A percentile compares a stretch with the other conserved stretches of the same genome.
Conservation (phyloP, 129 eudicot species). For the Flaveria linearis region DNA sequence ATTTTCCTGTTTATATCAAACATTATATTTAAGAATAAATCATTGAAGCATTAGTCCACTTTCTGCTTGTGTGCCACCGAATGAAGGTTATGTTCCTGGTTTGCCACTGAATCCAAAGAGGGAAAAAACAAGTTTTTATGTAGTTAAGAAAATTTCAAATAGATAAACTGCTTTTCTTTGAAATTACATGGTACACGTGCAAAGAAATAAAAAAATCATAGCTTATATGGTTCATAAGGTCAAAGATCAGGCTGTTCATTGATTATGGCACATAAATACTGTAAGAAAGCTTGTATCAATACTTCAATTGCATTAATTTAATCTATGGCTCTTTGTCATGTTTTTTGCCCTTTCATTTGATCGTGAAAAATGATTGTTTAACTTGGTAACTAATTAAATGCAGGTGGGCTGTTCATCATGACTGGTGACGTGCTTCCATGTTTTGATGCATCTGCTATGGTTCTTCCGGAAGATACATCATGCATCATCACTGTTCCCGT, state of each 20-base stretch:
- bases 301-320: neutral
- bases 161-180: slow-evolving; percentile 1
- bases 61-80: neutral
- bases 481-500: slow-evolving; percentile 92
- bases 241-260: neutral
- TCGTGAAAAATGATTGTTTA: slow-evolving; percentile 3
- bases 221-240: slow-evolving; percentile 3
- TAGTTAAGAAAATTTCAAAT: neutral
- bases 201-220: neutral
- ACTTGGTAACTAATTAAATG: slow-evolving; percentile 1
- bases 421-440: slow-evolving; percentile 99
- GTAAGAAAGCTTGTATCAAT: neutral
- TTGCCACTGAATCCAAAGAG: neutral
- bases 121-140: neutral
- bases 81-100: too few species aligned
- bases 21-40: neutral
- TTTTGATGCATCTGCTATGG: slow-evolving; percentile 89
- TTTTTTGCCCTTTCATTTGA: neutral
- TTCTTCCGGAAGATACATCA: slow-evolving; percentile 82
- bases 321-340: neutral
- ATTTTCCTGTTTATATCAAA: slow-evolving; percentile 27
- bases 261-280: neutral
- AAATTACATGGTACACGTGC: neutral
- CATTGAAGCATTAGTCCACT: neutral
- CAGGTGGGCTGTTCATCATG: slow-evolving; percentile 96